Conservation (phyloP, 2,329 filamentous ascomycete species). For the Cladosporium sp. region DNA sequence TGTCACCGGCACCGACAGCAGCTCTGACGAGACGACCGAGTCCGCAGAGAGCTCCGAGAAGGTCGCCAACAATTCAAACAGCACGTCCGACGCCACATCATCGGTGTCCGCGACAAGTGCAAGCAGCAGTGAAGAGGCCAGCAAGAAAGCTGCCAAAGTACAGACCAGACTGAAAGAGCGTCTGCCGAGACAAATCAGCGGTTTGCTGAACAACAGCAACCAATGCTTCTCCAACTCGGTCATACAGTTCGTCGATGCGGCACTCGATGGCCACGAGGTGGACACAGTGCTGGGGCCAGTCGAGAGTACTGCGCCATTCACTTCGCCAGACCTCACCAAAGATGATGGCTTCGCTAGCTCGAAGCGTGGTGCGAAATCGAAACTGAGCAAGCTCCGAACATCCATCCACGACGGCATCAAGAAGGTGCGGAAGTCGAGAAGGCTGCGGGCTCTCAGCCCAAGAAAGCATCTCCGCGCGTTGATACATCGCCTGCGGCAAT, state of each 20-base stretch:
- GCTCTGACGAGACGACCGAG: neutral
- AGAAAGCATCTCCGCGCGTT: conserved; percentile 22
- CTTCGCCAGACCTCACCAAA: neutral
- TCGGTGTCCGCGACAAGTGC: neutral
- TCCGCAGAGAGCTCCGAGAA: neutral
- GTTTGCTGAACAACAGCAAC: conserved; percentile 20
- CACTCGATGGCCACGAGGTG: conserved; percentile 14
- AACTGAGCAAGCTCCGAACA: neutral
- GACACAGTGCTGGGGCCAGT: conserved; percentile 18
- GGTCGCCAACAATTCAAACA: neutral
- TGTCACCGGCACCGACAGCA: neutral
- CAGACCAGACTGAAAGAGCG: neutral
- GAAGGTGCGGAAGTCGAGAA: neutral
- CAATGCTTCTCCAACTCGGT: conserved; percentile 26
- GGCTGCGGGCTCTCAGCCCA: conserved; percentile 14
- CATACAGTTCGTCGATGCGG: conserved; percentile 23
- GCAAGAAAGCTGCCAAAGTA: neutral
- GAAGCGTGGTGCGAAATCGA: neutral
- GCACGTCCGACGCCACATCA: neutral
- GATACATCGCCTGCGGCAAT: conserved; percentile 20
- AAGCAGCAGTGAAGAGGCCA: neutral
- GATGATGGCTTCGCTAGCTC: neutral
- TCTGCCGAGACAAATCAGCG: neutral
- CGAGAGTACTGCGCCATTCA: conserved; percentile 13
- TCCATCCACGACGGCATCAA: neutral